Base-by-base conservation (phyloP, 1,284 basidiomycete species). In the Takashimella koratensis region DNA sequence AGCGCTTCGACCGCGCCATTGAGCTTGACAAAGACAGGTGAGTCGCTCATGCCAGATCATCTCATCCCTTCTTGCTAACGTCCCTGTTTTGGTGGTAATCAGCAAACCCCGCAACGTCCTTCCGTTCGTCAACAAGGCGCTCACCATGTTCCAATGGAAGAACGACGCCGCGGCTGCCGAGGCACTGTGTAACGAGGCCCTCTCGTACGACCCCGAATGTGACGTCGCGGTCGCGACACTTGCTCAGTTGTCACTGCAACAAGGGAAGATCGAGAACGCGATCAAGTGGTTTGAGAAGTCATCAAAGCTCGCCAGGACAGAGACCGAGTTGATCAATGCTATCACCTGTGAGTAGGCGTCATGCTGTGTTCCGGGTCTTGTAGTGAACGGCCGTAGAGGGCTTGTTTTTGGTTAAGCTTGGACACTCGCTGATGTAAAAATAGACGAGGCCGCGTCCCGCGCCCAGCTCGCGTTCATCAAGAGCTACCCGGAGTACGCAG, bases 141-240 rank as follows among this genome's bases (percentile, higher is more conserved):
- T 98, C 23, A 88, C 92, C 1, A 72, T 98, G 48, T 98, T 88
- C 83, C 95, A 98, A 79, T 95, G 89, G 88, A 90, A 92, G 76
- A 89, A 95, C 73, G 92, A 97, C 70, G 82, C 90, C 51, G 79
- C 77, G 2, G 84, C 83, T 0, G 94, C 94, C 6, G 93, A 96
- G 73, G 76, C 80, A 23, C 87, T 92, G 64, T 97, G 93, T 73
- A 79, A 85, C 56, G 86, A 97, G 73, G 96, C 96, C 0, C 79
- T 99, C 39, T 78, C 81, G 46, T 84, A 93, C 57, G 95, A 97
- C 75, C 81, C 87, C 16, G 92, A 95, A 64, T 98, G 95, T 77
- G 96, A 99, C 72, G 90, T 95, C 11, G 96, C 95, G 0, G 87
- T 98, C 3, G 92, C 92, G 13, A 97, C 94, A 0, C 83, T 98